Base-by-base conservation (phyloP, 2,329 filamentous ascomycete species). In the Neofusicoccum ribis region DNA sequence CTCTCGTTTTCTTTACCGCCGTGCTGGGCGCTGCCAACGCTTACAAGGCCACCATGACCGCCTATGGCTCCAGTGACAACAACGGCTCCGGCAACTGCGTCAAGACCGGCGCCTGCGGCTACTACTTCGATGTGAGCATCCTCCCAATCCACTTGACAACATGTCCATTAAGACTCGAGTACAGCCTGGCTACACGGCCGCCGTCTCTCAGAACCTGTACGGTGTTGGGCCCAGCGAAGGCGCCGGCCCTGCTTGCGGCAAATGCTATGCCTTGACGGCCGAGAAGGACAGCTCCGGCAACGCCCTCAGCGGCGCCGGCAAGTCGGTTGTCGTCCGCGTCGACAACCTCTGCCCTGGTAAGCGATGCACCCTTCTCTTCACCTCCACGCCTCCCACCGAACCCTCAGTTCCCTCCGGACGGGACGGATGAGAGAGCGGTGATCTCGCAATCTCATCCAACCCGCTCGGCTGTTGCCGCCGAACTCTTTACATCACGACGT, bases 331-430 rank as follows among this genome's bases (percentile, higher is more conserved):
- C 5, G 75, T 80, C 27, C 73, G 76, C 67, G 72, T 80, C 58
- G 78, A 77, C 65, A 80, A 80, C 67, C 70, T 80, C 2, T 80
- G 79, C 64, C 78, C 78, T 8, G 66, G 66, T 68, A 49, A 34
- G 67, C 14, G 14, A 51, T 5, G 3, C 4, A 3, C 43, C 8
- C 47, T 11, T 23, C 23, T 8, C 39, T 46, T 49, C n/a, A 20
- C 39, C 15, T 20, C 41, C 41, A 20, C 23, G 1, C 27, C n/a
- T 31, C 58, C 15, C 46, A 17, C 15, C 23, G 5, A 5, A 14
- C 31, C 34, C 34, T 4, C 37, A 1, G 27, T 7, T 5, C 27
- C 0, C 27, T 31, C 27, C 27, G 0, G 27, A 7, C 27, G 5
- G 6, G 27, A 31, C 27, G 27, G 27, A 31, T 1, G 27, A 5